Evolutionary conservation across 1,284 basidiomycete genomes (phyloP).

Genomic region (Ustilago shanxiensis): DNA sequence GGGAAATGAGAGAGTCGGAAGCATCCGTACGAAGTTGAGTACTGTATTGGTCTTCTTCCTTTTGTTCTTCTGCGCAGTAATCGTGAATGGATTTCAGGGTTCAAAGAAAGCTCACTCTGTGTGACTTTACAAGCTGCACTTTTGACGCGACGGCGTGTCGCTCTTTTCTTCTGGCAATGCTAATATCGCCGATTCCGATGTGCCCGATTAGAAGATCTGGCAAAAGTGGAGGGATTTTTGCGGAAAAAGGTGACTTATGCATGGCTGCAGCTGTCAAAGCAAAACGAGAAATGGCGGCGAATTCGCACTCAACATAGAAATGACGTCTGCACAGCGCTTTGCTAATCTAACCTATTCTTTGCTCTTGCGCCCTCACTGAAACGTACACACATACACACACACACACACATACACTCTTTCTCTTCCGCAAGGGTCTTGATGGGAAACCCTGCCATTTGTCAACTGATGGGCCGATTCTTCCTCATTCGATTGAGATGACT

Average conservation of each 20-base stretch:
- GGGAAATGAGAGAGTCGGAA: too few species aligned
- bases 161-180: background rate
- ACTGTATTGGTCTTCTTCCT: too few species aligned
- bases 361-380: too few species aligned
- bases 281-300: background rate
- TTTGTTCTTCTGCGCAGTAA: background rate
- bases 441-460: background rate
- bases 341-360: too few species aligned
- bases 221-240: background rate
- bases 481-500: slow-evolving; percentile 4
- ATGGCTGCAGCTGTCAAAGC: slow-evolving; percentile 14
- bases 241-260: slow-evolving; percentile 1
- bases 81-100: background rate
- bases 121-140: background rate
- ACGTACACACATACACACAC: too few species aligned
- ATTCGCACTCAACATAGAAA: background rate
- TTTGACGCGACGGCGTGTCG: background rate
- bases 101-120: too few species aligned
- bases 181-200: background rate
- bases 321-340: slow-evolving; percentile 24
- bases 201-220: background rate
- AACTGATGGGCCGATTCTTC: background rate
- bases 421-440: background rate
- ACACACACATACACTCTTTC: too few species aligned
- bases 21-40: too few species aligned